These are phyloP conservation scores for Sporopachydermia quercuum DNA, from an alignment of 805 yeast species.

Conservation along the genomic window DNA sequence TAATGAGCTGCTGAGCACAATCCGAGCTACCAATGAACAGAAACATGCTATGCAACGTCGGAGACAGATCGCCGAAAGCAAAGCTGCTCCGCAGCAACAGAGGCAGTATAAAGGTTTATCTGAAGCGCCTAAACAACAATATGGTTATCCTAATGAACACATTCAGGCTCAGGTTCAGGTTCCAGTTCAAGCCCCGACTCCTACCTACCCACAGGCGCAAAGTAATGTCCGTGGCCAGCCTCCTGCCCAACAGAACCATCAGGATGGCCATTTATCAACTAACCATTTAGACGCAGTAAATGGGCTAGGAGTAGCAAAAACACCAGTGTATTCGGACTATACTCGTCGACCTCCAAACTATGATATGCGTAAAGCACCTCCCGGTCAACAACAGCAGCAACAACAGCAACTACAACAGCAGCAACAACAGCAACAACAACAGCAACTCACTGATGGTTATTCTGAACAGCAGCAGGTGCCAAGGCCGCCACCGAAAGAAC, in stretches of 20 bases:
- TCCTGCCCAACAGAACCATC: constrained; percentile 8
- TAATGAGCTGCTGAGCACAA: constrained; percentile 71
- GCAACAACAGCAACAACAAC: constrained; percentile 10
- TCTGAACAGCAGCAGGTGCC: constrained; percentile 8
- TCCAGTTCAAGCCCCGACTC: background rate
- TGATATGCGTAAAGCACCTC: constrained; percentile 7
- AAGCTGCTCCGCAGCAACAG: constrained; percentile 1
- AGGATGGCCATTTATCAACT: constrained; percentile 8
- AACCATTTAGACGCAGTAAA: constrained; percentile 16
- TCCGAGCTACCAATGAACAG: constrained; percentile 49
- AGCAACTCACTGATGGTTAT: constrained; percentile 8
- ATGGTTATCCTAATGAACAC: constrained; percentile 6
- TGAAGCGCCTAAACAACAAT: constrained; percentile 2
- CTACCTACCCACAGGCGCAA: constrained; percentile 4
- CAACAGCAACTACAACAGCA: constrained; percentile 13
- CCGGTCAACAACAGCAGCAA: constrained; percentile 11
- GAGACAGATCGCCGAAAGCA: constrained; percentile 5
- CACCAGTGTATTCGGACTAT: constrained; percentile 5
- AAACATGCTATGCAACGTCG: constrained; percentile 14
- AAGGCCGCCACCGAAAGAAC: constrained; percentile 4
- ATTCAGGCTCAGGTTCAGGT: constrained; percentile 2
- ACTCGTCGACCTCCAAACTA: constrained; percentile 8
- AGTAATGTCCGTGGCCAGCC: constrained; percentile 4
- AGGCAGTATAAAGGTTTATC: no score
- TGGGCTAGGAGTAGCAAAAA: constrained; percentile 10